Evolutionary conservation across 257 asterid species (phyloP).

Genomic region (Handroanthus guayacan): DNA sequence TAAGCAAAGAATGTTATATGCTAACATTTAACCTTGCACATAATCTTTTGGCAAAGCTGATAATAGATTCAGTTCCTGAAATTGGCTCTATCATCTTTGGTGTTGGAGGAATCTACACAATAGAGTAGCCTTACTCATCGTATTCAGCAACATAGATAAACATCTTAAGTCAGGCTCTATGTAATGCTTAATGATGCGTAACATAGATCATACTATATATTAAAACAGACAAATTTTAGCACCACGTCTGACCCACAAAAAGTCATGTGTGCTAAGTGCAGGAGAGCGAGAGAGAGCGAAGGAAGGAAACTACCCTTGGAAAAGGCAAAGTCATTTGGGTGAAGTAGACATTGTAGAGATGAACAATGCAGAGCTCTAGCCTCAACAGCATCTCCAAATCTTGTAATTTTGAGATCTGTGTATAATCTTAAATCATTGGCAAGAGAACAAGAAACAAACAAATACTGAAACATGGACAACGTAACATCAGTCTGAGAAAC

Average conservation of each 20-base stretch:
- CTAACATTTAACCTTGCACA: neutral
- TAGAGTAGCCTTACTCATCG: neutral
- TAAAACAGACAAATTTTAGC: neutral
- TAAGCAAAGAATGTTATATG: neutral
- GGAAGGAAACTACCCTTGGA: slow-evolving; percentile 52
- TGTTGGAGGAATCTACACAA: neutral
- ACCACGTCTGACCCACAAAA: neutral
- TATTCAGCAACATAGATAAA: neutral
- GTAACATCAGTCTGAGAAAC: neutral
- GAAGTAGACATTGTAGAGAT: slow-evolving; percentile 56
- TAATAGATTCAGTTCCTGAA: neutral
- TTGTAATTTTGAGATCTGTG: slow-evolving; percentile 68
- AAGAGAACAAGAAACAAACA: slow-evolving; percentile 16
- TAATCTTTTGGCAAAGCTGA: neutral
- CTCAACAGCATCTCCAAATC: slow-evolving; percentile 63
- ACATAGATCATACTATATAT: neutral
- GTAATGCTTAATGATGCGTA: neutral
- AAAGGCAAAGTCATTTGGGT: slow-evolving; percentile 50
- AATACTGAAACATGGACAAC: neutral
- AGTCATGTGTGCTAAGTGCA: neutral
- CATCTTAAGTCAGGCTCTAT: neutral
- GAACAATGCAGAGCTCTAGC: slow-evolving; percentile 74
- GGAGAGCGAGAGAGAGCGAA: neutral
- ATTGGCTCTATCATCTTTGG: neutral
- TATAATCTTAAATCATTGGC: slow-evolving; percentile 13